These are phyloP conservation scores for Lepiota brunneoincarnata DNA, from an alignment of 768 basidiomycete genomes.

Conservation along the genomic window DNA sequence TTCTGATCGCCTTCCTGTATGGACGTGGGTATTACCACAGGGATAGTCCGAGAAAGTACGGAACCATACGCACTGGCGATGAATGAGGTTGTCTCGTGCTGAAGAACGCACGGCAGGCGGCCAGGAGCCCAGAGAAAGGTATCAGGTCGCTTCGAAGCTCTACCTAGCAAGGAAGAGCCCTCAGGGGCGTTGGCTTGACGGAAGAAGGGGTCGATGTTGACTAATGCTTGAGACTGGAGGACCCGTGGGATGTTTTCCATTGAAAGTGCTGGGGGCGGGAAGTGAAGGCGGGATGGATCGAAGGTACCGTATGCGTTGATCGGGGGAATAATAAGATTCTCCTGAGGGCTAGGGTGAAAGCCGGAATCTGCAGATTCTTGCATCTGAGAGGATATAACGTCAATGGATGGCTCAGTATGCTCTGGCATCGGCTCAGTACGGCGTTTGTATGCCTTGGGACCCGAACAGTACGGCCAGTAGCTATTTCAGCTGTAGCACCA, in stretches of 20 bases:
- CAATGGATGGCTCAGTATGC: not conserved
- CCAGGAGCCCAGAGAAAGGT: constrained; percentile 33
- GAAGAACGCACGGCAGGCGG: constrained; percentile 14
- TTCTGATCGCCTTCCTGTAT: constrained; percentile 13
- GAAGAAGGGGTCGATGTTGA: constrained; percentile 37
- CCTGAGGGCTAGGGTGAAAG: not conserved
- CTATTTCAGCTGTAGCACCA: constrained; percentile 19
- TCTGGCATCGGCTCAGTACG: constrained; percentile 13
- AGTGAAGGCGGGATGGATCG: constrained; percentile 23
- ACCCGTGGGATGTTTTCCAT: constrained; percentile 16
- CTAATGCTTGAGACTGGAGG: constrained; percentile 20
- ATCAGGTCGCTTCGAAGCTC: constrained; percentile 36
- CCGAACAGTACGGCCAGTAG: constrained; percentile 23
- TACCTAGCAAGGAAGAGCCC: constrained; percentile 21
- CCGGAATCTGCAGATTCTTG: constrained; percentile 8
- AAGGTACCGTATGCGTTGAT: constrained; percentile 54
- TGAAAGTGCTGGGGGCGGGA: not conserved
- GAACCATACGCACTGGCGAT: not conserved
- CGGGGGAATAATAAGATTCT: constrained; percentile 38
- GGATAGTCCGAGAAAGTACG: too few relatives aligned
- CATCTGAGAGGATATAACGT: constrained; percentile 13
- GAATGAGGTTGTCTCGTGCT: not conserved
- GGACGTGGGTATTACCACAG: not conserved
- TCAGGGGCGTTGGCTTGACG: constrained; percentile 29
- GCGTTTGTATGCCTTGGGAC: constrained; percentile 26